phyloP scores from a whole-genome alignment of 2,329 filamentous ascomycete species.

The Penicillium griseofulvum region DNA sequence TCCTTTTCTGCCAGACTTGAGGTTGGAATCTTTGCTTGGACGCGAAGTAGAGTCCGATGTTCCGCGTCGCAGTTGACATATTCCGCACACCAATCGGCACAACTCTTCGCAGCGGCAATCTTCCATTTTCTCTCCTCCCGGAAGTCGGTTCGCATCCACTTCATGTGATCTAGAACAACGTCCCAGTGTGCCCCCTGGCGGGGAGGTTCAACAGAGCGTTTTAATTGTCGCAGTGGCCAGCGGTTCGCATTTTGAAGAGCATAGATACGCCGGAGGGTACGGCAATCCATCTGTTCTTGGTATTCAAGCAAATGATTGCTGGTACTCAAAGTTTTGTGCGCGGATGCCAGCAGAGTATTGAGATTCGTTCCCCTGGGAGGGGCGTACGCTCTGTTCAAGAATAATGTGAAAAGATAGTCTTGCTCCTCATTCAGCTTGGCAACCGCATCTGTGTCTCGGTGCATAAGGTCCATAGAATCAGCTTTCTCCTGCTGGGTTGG shows the following conservation, averaged over 20 bases:
- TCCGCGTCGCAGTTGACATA: slow-evolving; percentile 68
- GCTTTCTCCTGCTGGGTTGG: slow-evolving; percentile 51
- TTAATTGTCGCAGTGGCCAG: slow-evolving; percentile 88
- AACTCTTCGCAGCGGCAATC: slow-evolving; percentile 70
- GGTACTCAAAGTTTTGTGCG: slow-evolving; percentile 87
- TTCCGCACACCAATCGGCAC: slow-evolving; percentile 79
- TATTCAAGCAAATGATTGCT: slow-evolving; percentile 79
- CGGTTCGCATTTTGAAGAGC: slow-evolving; percentile 85
- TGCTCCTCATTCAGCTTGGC: slow-evolving; percentile 44
- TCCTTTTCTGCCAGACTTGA: slow-evolving; percentile 26
- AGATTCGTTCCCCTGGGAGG: slow-evolving; percentile 54
- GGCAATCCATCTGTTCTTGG: slow-evolving; percentile 81
- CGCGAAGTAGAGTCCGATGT: slow-evolving; percentile 65
- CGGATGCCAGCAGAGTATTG: slow-evolving; percentile 73
- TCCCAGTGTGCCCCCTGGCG: slow-evolving; percentile 80
- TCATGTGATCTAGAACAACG: slow-evolving; percentile 82
- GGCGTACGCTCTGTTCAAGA: slow-evolving; percentile 58
- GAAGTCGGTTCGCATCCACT: slow-evolving; percentile 98
- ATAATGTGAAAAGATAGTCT: slow-evolving; percentile 64
- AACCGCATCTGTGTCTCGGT: slow-evolving; percentile 49
- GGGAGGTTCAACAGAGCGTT: slow-evolving; percentile 76
- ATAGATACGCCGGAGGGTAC: slow-evolving; percentile 82
- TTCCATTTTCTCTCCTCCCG: slow-evolving; percentile 95
- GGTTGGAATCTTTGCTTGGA: slow-evolving; percentile 48
- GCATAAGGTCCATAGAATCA: slow-evolving; percentile 38